Evolutionary conservation across 305 asterid species (phyloP).

Genomic region (Plantago coronopus): DNA sequence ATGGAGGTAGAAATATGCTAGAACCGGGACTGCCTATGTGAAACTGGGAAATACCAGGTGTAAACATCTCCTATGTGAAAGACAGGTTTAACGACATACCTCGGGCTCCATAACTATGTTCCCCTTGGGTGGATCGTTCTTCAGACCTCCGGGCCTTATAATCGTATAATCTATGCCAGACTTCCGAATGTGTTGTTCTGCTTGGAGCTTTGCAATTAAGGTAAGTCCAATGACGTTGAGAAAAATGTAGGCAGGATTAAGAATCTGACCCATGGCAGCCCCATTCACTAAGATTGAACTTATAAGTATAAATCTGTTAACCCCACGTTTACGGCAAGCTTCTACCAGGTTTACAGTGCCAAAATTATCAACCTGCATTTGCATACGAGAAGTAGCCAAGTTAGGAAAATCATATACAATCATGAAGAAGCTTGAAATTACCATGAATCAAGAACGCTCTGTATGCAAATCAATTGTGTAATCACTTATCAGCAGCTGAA

Average conservation of each 20-base stretch:
- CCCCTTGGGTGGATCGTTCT: constrained; percentile 76
- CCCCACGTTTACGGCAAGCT: constrained; percentile 75
- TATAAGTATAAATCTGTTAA: constrained; percentile 72
- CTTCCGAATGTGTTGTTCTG: constrained; percentile 72
- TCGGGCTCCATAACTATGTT: constrained; percentile 89
- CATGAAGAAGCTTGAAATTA: neutral
- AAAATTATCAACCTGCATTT: constrained; percentile 84
- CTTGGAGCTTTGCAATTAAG: constrained; percentile 91
- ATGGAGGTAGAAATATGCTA: neutral
- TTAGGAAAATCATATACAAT: constrained; percentile 3
- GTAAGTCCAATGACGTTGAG: constrained; percentile 84
- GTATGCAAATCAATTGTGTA: neutral
- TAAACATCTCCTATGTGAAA: neutral
- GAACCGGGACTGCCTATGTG: too few species aligned
- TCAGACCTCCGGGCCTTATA: constrained; percentile 88
- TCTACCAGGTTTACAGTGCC: constrained; percentile 96
- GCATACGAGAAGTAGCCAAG: too few species aligned
- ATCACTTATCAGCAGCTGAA: neutral
- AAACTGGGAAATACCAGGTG: too few species aligned
- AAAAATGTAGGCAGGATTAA: constrained; percentile 85
- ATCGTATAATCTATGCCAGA: constrained; percentile 97
- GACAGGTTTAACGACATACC: constrained; percentile 36
- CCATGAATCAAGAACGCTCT: neutral
- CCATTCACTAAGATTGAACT: constrained; percentile 94
- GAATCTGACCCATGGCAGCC: constrained; percentile 90